A percentile compares a stretch with the other conserved stretches of the same genome.
These are phyloP conservation scores for Lactarius tabidus DNA, from an alignment of 768 basidiomycete species.

Conservation along the genomic window DNA sequence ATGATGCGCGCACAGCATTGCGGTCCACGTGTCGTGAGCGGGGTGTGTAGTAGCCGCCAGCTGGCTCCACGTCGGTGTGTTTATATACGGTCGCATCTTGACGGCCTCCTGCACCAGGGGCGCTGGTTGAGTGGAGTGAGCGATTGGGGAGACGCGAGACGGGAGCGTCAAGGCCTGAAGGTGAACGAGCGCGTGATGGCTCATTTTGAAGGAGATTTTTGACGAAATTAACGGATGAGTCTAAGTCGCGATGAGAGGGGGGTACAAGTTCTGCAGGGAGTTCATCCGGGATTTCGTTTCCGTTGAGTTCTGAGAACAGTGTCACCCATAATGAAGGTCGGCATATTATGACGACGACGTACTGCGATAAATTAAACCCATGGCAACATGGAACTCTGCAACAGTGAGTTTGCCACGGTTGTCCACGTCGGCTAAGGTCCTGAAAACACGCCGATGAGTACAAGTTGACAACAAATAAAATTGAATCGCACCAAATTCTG, in stretches of 20 bases:
- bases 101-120: constrained; percentile 53
- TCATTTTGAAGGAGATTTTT: constrained; percentile 87
- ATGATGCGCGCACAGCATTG: constrained; percentile 67
- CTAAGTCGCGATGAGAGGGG: constrained; percentile 86
- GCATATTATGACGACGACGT: constrained; percentile 34
- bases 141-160: constrained; percentile 63
- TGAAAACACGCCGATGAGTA: constrained; percentile 32
- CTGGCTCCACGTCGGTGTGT: constrained; percentile 58
- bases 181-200: constrained; percentile 61
- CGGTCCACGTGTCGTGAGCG: constrained; percentile 83
- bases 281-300: constrained; percentile 81
- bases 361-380: constrained; percentile 98
- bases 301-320: constrained; percentile 67
- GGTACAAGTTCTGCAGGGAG: constrained; percentile 90
- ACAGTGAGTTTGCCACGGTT: constrained; percentile 94
- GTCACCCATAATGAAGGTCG: neutral
- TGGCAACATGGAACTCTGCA: constrained; percentile 96
- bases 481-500: constrained; percentile 73
- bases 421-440: constrained; percentile 89
- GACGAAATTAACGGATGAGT: constrained; percentile 83
- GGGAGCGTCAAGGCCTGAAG: constrained; percentile 47
- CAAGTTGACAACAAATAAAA: constrained; percentile 11
- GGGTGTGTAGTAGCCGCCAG: constrained; percentile 71
- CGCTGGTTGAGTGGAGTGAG: constrained; percentile 57
- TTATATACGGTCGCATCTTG: constrained; percentile 93